Conservation (phyloP, 345 rosid genomes). For the Microcos paniculata region DNA sequence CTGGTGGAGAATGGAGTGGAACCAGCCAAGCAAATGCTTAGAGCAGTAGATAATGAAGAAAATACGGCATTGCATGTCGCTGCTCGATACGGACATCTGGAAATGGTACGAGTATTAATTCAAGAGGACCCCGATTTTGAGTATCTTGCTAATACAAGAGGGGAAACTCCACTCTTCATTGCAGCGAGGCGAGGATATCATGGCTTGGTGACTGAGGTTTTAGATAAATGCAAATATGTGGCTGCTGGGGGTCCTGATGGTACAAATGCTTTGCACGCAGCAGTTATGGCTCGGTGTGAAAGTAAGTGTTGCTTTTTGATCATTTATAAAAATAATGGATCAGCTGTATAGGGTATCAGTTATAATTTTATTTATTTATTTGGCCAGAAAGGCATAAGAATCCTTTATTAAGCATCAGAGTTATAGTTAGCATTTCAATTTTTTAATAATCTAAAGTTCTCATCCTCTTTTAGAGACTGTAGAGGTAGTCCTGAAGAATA, state of each 20-base stretch:
- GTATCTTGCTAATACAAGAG: neutral
- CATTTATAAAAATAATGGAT: too few species aligned
- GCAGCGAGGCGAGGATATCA: neutral
- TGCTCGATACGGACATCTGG: neutral
- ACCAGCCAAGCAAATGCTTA: neutral
- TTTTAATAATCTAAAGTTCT: too few species aligned
- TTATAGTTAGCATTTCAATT: too few species aligned
- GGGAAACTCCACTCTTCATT: constrained; percentile 19
- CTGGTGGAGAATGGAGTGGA: constrained; percentile 7
- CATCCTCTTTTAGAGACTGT: too few species aligned
- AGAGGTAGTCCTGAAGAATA: neutral
- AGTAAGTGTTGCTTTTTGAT: neutral
- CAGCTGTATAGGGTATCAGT: too few species aligned
- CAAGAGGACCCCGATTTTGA: neutral
- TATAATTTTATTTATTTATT: too few species aligned
- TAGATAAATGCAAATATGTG: neutral
- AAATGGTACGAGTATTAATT: neutral
- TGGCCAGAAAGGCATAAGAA: too few species aligned
- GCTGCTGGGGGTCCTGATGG: neutral
- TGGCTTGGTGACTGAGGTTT: neutral
- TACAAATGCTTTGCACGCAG: constrained; percentile 18
- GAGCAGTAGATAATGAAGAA: neutral
- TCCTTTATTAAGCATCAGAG: too few species aligned
- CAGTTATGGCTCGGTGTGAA: neutral
- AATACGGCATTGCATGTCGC: constrained; percentile 1